These are phyloP conservation scores for Camellia japonica DNA, from an alignment of 148 eudicot species.

Conservation along the genomic window DNA sequence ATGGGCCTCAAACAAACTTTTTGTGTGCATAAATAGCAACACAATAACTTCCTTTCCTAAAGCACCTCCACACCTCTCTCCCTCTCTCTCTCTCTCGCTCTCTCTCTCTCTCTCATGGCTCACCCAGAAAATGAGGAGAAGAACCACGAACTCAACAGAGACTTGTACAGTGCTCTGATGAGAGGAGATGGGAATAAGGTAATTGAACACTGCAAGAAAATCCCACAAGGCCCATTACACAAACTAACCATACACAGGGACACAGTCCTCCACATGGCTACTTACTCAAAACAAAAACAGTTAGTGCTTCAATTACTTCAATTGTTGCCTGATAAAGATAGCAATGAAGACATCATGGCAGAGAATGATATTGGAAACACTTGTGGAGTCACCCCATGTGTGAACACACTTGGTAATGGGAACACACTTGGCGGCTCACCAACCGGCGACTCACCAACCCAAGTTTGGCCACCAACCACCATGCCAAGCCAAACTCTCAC, in stretches of 20 bases:
- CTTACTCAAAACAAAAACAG: not conserved
- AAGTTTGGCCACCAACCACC: too few species aligned
- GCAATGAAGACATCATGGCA: not conserved
- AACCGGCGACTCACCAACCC: too few species aligned
- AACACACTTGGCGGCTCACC: too few species aligned
- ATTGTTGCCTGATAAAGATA: not conserved
- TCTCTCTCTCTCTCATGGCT: not conserved
- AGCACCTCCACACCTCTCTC: too few species aligned
- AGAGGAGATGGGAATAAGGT: not conserved
- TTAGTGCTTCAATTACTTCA: not conserved
- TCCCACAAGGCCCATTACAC: conserved; percentile 14
- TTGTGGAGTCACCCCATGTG: too few species aligned
- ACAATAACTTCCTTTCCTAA: too few species aligned
- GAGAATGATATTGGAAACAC: not conserved
- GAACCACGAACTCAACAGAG: not conserved
- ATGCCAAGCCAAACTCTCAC: too few species aligned
- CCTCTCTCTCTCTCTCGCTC: too few species aligned
- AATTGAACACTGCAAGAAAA: not conserved
- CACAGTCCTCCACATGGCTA: conserved; percentile 19
- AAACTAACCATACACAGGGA: conserved; percentile 1
- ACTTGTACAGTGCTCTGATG: conserved; percentile 1
- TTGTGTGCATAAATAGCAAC: too few species aligned
- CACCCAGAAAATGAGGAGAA: not conserved
- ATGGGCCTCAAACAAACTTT: too few species aligned
- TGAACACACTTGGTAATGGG: too few species aligned